A percentile compares a stretch with the other conserved stretches of the same genome.
Conservation (phyloP, 441 rosid species). For the Arabidopsis hybrid region DNA sequence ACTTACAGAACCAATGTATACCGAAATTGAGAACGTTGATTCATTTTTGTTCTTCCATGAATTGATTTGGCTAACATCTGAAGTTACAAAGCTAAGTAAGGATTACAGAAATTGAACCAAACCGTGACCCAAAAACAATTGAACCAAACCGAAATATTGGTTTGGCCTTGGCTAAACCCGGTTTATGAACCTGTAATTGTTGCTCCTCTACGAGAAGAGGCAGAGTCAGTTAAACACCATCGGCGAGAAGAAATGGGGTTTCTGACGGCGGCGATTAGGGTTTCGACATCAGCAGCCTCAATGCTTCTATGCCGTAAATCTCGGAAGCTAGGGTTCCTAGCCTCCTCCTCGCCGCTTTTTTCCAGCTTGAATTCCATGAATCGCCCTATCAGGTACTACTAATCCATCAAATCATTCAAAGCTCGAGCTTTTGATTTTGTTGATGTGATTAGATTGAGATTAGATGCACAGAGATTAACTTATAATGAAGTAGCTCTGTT, state of each 20-base stretch:
- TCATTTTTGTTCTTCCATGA: conserved; percentile 7
- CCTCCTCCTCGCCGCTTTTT: conserved; percentile 22
- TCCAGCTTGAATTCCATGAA: not conserved
- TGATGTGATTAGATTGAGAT: not conserved
- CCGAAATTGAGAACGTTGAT: not conserved
- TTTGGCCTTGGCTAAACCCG: not conserved
- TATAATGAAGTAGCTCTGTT: conserved; percentile 63
- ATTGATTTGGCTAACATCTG: not conserved
- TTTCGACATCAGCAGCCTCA: conserved; percentile 28
- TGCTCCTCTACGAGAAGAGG: no score
- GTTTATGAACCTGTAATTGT: not conserved
- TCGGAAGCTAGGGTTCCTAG: conserved; percentile 31
- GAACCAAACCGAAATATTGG: conserved; percentile 3
- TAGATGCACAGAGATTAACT: conserved; percentile 41
- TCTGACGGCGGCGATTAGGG: conserved; percentile 49
- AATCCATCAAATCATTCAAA: conserved; percentile 27
- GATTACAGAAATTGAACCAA: no score
- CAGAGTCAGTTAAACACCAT: not conserved
- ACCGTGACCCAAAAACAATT: not conserved
- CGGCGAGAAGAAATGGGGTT: conserved; percentile 36
- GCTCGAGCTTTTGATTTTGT: not conserved
- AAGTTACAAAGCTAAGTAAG: not conserved
- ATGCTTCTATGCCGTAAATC: conserved; percentile 35
- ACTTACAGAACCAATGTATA: conserved; percentile 13
- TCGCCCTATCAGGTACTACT: conserved; percentile 50